Evolutionary conservation across 805 yeast genomes (phyloP).

Genomic region (Candida broadrunensis): DNA sequence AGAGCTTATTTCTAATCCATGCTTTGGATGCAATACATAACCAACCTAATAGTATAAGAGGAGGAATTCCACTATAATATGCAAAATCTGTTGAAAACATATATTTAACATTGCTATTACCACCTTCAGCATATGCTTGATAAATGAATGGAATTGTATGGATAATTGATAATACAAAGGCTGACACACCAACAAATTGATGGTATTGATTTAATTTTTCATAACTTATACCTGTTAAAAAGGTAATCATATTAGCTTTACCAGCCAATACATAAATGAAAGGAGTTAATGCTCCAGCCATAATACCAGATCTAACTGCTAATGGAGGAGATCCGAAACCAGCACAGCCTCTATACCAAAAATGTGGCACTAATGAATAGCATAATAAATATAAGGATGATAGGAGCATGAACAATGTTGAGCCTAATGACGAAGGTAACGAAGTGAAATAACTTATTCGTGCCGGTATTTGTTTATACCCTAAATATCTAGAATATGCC

Average conservation of each 20-base stretch:
- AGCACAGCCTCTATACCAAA: slow-evolving; percentile 48
- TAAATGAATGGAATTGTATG: slow-evolving; percentile 51
- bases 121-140: slow-evolving; percentile 49
- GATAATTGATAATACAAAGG: slow-evolving; percentile 42
- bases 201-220: slow-evolving; percentile 54
- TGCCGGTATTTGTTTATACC: slow-evolving; percentile 30
- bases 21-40: slow-evolving; percentile 44
- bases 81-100: slow-evolving; percentile 15
- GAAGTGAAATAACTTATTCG: slow-evolving; percentile 21
- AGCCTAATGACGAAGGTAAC: slow-evolving; percentile 36
- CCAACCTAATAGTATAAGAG: slow-evolving; percentile 42
- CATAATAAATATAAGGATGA: slow-evolving; percentile 29
- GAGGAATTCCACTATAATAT: slow-evolving; percentile 44
- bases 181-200: slow-evolving; percentile 44
- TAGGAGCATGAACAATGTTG: slow-evolving; percentile 33
- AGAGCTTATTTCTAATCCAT: slow-evolving; percentile 33
- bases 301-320: slow-evolving; percentile 51
- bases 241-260: slow-evolving; percentile 47
- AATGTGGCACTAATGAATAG: slow-evolving; percentile 45
- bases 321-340: slow-evolving; percentile 62
- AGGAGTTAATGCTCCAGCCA: slow-evolving; percentile 50
- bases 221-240: slow-evolving; percentile 51
- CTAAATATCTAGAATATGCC: slow-evolving; percentile 32
- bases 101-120: slow-evolving; percentile 20
- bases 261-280: slow-evolving; percentile 50